Evolutionary conservation across 345 rosid species (phyloP).

Genomic region (Salix viminalis): DNA sequence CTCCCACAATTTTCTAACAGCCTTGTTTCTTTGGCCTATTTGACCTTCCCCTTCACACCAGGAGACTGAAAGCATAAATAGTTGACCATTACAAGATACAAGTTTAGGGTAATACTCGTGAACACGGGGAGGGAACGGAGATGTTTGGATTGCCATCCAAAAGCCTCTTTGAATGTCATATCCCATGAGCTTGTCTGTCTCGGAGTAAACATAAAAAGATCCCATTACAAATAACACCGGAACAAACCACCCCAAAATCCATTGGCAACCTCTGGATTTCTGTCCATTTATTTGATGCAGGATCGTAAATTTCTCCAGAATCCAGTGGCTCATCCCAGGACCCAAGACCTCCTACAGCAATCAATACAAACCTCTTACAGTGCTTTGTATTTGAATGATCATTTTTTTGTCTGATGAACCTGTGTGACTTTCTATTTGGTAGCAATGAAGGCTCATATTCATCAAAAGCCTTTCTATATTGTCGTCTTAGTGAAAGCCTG

Average conservation of each 20-base stretch:
- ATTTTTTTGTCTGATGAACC: conserved; percentile 49
- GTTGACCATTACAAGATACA: conserved; percentile 62
- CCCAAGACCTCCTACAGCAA: conserved; percentile 81
- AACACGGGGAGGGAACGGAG: conserved; percentile 84
- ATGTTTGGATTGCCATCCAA: conserved; percentile 78
- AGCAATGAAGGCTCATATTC: conserved; percentile 39
- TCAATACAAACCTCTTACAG: conserved; percentile 58
- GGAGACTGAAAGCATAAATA: conserved; percentile 87
- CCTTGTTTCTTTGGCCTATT: conserved; percentile 94
- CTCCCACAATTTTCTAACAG: conserved; percentile 92
- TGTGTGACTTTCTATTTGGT: conserved; percentile 45
- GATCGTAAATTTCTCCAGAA: conserved; percentile 94
- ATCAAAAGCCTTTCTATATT: conserved; percentile 48
- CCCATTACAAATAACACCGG: conserved; percentile 77
- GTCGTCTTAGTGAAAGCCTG: conserved; percentile 78
- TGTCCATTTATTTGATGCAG: conserved; percentile 70
- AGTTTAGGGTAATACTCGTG: conserved; percentile 89
- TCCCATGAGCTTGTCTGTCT: conserved; percentile 81
- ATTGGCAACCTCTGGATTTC: conserved; percentile 77
- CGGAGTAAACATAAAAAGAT: conserved; percentile 86
- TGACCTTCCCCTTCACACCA: conserved; percentile 99
- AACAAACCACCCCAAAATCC: conserved; percentile 67
- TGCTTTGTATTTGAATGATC: conserved; percentile 39
- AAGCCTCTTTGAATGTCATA: conserved; percentile 87
- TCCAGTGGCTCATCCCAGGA: conserved; percentile 81